phyloP scores from a whole-genome alignment of 2,329 filamentous ascomycete genomes.

The Ceratocystis smalleyi region DNA sequence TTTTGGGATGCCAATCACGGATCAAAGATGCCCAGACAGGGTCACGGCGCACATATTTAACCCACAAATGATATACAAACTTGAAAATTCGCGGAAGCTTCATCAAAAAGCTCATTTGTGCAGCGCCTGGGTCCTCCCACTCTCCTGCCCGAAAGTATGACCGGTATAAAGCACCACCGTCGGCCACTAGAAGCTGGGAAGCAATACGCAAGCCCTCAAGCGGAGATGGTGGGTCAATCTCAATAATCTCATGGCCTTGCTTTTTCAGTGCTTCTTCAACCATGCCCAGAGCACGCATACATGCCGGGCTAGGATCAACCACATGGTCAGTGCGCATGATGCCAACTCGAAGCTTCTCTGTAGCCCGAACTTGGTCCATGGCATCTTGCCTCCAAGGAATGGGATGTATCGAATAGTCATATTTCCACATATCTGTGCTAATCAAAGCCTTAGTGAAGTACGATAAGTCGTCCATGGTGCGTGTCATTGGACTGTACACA shows the following conservation, averaged over 20 bases:
- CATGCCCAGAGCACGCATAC: conserved; percentile 56
- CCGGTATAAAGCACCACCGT: conserved; percentile 67
- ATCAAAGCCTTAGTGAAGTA: conserved; percentile 74
- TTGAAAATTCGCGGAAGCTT: conserved; percentile 57
- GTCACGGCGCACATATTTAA: conserved; percentile 69
- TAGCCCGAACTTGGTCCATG: conserved; percentile 42
- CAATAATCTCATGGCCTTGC: conserved; percentile 60
- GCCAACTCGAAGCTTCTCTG: conserved; percentile 54
- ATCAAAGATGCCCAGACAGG: conserved; percentile 64
- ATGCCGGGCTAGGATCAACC: conserved; percentile 74
- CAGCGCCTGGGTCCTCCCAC: conserved; percentile 61
- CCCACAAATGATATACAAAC: conserved; percentile 77
- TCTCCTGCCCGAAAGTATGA: conserved; percentile 64
- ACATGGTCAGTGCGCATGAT: conserved; percentile 67
- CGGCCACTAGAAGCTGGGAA: conserved; percentile 66
- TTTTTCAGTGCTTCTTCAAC: conserved; percentile 52
- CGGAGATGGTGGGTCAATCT: conserved; percentile 48
- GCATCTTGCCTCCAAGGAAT: conserved; percentile 58
- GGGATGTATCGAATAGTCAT: conserved; percentile 73
- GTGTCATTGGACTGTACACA: conserved; percentile 84
- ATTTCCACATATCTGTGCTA: conserved; percentile 72
- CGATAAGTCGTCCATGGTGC: conserved; percentile 63
- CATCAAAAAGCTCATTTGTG: conserved; percentile 60
- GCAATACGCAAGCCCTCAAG: conserved; percentile 64
- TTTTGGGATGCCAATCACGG: conserved; percentile 56